Base-by-base conservation (phyloP, 2,329 filamentous ascomycete species). In the Colletotrichum sidae region DNA sequence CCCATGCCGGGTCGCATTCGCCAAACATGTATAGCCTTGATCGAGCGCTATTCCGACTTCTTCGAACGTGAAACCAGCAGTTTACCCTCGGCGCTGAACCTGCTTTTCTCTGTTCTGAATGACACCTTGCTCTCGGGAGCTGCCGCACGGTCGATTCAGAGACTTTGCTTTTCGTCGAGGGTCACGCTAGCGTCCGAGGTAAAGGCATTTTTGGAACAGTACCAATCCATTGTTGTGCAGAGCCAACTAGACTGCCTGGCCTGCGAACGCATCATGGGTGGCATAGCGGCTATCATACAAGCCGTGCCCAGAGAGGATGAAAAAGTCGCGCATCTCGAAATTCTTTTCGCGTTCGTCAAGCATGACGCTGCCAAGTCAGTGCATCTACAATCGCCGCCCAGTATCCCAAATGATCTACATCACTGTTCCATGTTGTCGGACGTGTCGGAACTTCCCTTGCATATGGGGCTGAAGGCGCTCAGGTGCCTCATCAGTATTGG, bases 151-250 rank as follows among this genome's bases (percentile, higher is more conserved):
- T 91, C 92, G 0, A 94, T 96, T 41, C 82, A 86, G 38, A 87
- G 86, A 6, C 84, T 96, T 2, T 95, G 92, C 73, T 92, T 89
- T 0, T 91, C 92, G 37, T 96, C 92, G 69, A 86, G 92, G 42
- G 82, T 81, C 34, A 85, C 89, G 55, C 80, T 96, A n/a, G 87
- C 89, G 6, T 78, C 84, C 1, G 89, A 95, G 71, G 83, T 91
- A 4, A 80, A 81, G 54, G 86, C 87, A 1, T 94, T 96, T 72
- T 79, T 96, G 49, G 81, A 86, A 37, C 90, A 94, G 72, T 95
- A 94, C 73, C 81, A 86, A 62, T 81, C 83, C n/a, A 86, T 94
- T 55, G 80, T 86, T n/a, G 77, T 77, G 25, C 83, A 83, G 55
- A 79, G 80, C n/a, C 85, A 85, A 8, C 80, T 92, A 9, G 91